Percentiles rank a stretch among this genome's conserved stretches.
These are phyloP conservation scores for Carex kokanica DNA, from an alignment of 176 grass and related monocot species.

Conservation along the genomic window DNA sequence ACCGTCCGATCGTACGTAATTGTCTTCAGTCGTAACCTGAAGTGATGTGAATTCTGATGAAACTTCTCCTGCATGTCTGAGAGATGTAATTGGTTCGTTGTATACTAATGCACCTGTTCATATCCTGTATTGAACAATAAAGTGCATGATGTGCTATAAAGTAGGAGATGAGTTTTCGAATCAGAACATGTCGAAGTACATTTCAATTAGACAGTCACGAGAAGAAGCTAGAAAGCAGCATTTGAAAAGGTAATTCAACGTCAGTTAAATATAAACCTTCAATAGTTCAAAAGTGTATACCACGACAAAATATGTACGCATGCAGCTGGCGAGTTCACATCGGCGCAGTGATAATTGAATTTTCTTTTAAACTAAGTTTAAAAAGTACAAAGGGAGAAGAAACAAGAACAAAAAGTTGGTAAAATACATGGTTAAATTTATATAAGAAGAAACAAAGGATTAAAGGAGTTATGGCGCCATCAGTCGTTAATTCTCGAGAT, in stretches of 20 bases:
- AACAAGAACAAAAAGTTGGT: no score
- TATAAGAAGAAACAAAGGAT: no score
- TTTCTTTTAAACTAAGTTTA: no score
- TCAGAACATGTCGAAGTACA: background rate
- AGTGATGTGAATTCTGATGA: no score
- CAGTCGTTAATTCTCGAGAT: no score
- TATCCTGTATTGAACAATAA: background rate
- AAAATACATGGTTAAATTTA: no score
- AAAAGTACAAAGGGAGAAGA: no score
- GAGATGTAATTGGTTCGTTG: background rate
- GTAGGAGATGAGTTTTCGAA: slow-evolving; percentile 2
- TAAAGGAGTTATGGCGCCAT: no score
- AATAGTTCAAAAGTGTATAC: background rate
- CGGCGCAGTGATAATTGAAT: no score
- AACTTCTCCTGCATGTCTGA: slow-evolving; percentile 2
- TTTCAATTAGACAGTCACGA: background rate
- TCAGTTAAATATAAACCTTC: background rate
- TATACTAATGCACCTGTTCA: background rate
- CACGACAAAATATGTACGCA: background rate
- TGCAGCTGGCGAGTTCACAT: no score
- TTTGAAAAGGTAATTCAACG: background rate
- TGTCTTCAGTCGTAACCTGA: no score
- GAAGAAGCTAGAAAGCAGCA: background rate
- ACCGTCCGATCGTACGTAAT: no score
- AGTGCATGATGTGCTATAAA: slow-evolving; percentile 19